Conservation (phyloP, 2,329 filamentous ascomycete genomes). For the Coleophoma crateriformis region DNA sequence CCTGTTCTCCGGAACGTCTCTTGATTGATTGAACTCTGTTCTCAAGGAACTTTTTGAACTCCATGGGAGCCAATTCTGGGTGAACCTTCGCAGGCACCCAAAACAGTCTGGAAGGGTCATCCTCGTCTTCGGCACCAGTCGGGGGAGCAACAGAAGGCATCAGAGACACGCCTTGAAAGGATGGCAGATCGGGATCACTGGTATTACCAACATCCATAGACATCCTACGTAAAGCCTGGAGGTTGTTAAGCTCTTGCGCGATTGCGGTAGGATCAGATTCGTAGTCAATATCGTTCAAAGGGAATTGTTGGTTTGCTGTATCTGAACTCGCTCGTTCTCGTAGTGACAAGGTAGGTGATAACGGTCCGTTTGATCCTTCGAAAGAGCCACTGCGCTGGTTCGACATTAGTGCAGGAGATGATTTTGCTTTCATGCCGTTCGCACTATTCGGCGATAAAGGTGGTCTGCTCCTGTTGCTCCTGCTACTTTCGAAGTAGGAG, state of each 20-base stretch:
- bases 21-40: slow-evolving; percentile 88
- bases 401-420: slow-evolving; percentile 23
- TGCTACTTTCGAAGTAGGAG: slow-evolving; percentile 19
- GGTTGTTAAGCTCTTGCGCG: slow-evolving; percentile 67
- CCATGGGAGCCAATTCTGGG: slow-evolving; percentile 88
- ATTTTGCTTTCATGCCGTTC: slow-evolving; percentile 19
- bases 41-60: slow-evolving; percentile 95
- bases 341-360: slow-evolving; percentile 32
- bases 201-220: slow-evolving; percentile 66
- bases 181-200: slow-evolving; percentile 69
- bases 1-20: slow-evolving; percentile 71
- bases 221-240: slow-evolving; percentile 70
- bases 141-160: slow-evolving; percentile 65
- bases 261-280: slow-evolving; percentile 67
- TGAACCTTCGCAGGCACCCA: slow-evolving; percentile 96
- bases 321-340: slow-evolving; percentile 34
- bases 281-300: slow-evolving; percentile 68
- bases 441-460: slow-evolving; percentile 16
- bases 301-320: slow-evolving; percentile 54
- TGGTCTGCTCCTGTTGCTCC: slow-evolving; percentile 14
- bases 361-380: slow-evolving; percentile 22
- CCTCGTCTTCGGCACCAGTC: slow-evolving; percentile 70
- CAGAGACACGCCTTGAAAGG: slow-evolving; percentile 58
- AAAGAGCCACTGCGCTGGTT: slow-evolving; percentile 22
- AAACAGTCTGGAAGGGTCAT: slow-evolving; percentile 81